A percentile compares a stretch with the other conserved stretches of the same genome.
Evolutionary conservation across 164 flowering plant genomes (phyloP).

Genomic region (Saururus chinensis): DNA sequence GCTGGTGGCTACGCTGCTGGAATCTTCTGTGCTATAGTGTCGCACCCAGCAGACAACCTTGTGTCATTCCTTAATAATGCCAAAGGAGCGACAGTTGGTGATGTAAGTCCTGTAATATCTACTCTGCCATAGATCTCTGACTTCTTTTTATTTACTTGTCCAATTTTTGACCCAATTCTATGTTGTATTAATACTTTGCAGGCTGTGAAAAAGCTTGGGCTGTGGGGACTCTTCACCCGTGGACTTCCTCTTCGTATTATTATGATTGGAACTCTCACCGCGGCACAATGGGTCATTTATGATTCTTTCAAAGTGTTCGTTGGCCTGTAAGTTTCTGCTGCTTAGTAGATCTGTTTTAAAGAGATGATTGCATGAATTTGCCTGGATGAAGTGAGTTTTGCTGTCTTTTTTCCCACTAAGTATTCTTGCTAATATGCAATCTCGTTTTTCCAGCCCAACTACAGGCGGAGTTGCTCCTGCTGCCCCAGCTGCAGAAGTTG

Average conservation of each 20-base stretch:
- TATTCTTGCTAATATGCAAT: not conserved
- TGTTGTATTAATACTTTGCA: conserved; percentile 14
- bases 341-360: too few relatives aligned
- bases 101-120: conserved; percentile 35
- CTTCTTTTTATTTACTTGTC: not conserved
- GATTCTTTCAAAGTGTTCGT: conserved; percentile 78
- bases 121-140: not conserved
- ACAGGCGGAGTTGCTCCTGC: conserved; percentile 64
- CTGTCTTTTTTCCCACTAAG: not conserved
- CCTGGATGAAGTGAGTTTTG: too few relatives aligned
- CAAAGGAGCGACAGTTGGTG: conserved; percentile 76
- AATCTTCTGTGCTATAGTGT: conserved; percentile 67
- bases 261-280: conserved; percentile 91
- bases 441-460: conserved; percentile 43
- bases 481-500: conserved; percentile 13
- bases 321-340: conserved; percentile 57
- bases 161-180: not conserved
- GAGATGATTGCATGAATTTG: too few relatives aligned
- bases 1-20: conserved; percentile 89
- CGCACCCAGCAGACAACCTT: conserved; percentile 91
- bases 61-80: conserved; percentile 93
- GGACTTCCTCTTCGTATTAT: conserved; percentile 90
- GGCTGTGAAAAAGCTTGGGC: conserved; percentile 77
- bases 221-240: conserved; percentile 71
- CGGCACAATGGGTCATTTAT: conserved; percentile 78